These are phyloP conservation scores for Ustilago curta DNA, from an alignment of 1,284 basidiomycete species.

Conservation along the genomic window DNA sequence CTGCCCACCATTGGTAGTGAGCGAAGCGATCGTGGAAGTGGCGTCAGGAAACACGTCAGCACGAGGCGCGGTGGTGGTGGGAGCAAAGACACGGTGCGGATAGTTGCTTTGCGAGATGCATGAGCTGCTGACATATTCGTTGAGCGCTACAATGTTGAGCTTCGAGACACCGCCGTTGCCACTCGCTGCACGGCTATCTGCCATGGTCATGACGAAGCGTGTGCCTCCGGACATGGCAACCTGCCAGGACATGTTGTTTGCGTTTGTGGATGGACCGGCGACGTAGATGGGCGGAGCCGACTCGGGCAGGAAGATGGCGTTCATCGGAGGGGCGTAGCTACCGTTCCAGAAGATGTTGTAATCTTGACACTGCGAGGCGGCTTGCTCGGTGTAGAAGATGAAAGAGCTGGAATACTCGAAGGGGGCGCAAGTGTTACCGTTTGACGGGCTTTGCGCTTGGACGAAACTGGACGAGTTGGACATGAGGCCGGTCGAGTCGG, in stretches of 20 bases:
- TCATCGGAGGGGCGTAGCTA: conserved; percentile 31
- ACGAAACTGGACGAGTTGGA: conserved; percentile 54
- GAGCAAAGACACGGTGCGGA: conserved; percentile 28
- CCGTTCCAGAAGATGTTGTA: conserved; percentile 44
- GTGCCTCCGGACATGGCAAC: conserved; percentile 43
- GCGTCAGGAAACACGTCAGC: conserved; percentile 50
- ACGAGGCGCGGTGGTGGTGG: conserved; percentile 29
- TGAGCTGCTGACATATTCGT: conserved; percentile 38
- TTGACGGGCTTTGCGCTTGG: conserved; percentile 14
- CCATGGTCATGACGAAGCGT: conserved; percentile 47
- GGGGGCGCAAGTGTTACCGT: conserved; percentile 24
- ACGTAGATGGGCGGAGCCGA: conserved; percentile 46
- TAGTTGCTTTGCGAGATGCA: conserved; percentile 26
- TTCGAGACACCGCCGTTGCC: conserved; percentile 46
- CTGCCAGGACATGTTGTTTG: conserved; percentile 29
- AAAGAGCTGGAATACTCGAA: conserved; percentile 29
- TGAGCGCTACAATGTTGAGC: conserved; percentile 43
- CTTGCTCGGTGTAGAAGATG: conserved; percentile 35
- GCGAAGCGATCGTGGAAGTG: conserved; percentile 39
- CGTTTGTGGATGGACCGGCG: conserved; percentile 3
- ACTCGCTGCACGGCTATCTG: conserved; percentile 26
- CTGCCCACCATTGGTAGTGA: conserved; percentile 43
- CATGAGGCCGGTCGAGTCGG: conserved; percentile 53
- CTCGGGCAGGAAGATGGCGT: conserved; percentile 46
- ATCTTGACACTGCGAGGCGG: conserved; percentile 38